phyloP scores from a whole-genome alignment of 306 rosid genomes.

The Vigna mungo region DNA sequence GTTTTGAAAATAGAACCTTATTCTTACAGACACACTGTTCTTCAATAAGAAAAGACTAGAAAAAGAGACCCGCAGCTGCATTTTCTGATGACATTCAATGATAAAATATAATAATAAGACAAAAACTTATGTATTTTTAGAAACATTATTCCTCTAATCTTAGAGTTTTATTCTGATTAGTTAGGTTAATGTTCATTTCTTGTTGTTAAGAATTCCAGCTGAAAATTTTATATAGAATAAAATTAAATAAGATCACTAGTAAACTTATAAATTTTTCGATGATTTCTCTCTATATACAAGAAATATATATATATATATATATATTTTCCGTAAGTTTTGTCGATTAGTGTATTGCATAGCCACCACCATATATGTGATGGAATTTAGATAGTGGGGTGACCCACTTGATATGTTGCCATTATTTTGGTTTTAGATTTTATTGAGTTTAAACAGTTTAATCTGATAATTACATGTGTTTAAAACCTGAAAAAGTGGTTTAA shows the following conservation, averaged over 20 bases:
- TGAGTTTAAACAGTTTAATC: slow-evolving; percentile 28
- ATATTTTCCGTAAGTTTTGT: neutral
- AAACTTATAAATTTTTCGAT: too few relatives aligned
- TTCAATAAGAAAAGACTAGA: neutral
- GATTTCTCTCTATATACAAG: too few relatives aligned
- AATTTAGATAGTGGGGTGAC: slow-evolving; percentile 24
- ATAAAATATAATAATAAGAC: neutral
- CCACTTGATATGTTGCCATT: slow-evolving; percentile 14
- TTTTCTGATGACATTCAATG: slow-evolving; percentile 2
- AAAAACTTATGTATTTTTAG: neutral
- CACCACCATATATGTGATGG: slow-evolving; percentile 12
- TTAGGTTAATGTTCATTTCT: neutral
- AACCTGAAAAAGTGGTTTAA: slow-evolving; percentile 9
- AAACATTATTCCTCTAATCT: neutral
- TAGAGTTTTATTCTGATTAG: neutral
- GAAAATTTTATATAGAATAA: too few relatives aligned
- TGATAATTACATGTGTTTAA: slow-evolving; percentile 13
- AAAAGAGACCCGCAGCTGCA: neutral
- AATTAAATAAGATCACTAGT: too few relatives aligned
- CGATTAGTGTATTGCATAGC: neutral
- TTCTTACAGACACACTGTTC: slow-evolving; percentile 26
- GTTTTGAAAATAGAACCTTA: slow-evolving; percentile 5
- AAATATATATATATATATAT: too few relatives aligned
- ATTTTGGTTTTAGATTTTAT: neutral
- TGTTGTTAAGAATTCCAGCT: too few relatives aligned